Percentiles rank a stretch among this genome's conserved stretches.
phyloP scores from a whole-genome alignment of 139 green algal species.

The Spirogloea muscicola region DNA sequence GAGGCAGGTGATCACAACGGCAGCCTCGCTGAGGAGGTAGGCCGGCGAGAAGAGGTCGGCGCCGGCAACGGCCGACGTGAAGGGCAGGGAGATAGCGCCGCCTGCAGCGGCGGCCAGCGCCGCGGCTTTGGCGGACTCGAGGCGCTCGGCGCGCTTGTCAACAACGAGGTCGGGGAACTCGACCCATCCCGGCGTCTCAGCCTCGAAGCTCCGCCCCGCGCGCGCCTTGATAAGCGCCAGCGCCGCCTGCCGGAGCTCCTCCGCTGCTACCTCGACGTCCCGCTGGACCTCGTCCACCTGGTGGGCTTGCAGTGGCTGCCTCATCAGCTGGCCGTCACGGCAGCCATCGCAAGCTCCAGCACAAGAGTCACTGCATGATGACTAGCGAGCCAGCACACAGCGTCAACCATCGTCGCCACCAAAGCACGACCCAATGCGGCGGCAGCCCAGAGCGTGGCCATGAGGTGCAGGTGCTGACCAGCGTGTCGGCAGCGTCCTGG shows the following conservation, averaged over 20 bases:
- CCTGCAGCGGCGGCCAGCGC: conserved; percentile 33
- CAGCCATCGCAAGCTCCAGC: no score
- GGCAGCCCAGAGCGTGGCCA: no score
- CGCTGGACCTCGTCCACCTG: conserved; percentile 26
- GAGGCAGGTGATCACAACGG: conserved; percentile 16
- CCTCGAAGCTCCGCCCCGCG: conserved; percentile 4
- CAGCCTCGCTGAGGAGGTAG: background rate
- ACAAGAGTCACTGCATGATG: no score
- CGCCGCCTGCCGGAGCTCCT: conserved; percentile 3
- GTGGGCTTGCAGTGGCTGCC: no score
- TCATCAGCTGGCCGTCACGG: no score
- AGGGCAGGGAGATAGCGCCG: conserved; percentile 24
- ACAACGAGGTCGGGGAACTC: background rate
- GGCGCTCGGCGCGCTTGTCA: conserved; percentile 22
- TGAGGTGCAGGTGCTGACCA: no score
- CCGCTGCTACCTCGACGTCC: conserved; percentile 17
- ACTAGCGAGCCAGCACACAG: no score
- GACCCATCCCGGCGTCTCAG: background rate
- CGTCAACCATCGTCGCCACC: no score
- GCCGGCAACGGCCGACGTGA: conserved; percentile 17
- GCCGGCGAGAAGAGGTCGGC: background rate
- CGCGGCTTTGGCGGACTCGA: conserved; percentile 44
- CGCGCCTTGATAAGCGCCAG: conserved; percentile 25
- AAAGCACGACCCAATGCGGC: no score
- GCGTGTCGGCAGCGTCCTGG: no score